These are phyloP conservation scores for Solanum sejunctum DNA, from an alignment of 257 asterid genomes.

Conservation along the genomic window DNA sequence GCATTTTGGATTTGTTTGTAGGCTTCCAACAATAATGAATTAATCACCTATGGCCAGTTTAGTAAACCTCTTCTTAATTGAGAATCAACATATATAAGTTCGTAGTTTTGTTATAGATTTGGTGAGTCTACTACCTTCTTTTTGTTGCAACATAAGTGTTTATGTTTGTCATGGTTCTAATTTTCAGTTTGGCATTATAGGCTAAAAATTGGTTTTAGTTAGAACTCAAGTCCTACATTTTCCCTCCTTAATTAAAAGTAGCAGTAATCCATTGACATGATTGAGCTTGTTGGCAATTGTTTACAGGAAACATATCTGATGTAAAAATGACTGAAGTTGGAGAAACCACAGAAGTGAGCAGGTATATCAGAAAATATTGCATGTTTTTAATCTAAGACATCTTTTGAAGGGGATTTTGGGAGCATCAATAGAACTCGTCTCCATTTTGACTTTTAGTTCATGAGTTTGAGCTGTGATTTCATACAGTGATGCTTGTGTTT, in stretches of 20 bases:
- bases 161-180: neutral
- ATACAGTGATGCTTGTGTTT: neutral
- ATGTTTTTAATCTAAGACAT: neutral
- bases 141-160: neutral
- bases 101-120: neutral
- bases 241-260: neutral
- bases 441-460: neutral
- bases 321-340: constrained; percentile 68
- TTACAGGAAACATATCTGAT: constrained; percentile 61
- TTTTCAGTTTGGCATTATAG: neutral
- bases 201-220: neutral
- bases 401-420: neutral
- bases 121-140: neutral
- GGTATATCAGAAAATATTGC: constrained; percentile 19
- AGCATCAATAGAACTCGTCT: neutral
- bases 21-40: neutral
- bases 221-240: neutral
- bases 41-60: neutral
- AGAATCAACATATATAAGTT: neutral
- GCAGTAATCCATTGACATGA: neutral
- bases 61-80: neutral
- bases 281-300: neutral
- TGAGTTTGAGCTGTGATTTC: neutral
- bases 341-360: constrained; percentile 58
- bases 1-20: neutral